These are phyloP conservation scores for Porcisia hertigi DNA, from an alignment of 208 protist species.

Conservation along the genomic window DNA sequence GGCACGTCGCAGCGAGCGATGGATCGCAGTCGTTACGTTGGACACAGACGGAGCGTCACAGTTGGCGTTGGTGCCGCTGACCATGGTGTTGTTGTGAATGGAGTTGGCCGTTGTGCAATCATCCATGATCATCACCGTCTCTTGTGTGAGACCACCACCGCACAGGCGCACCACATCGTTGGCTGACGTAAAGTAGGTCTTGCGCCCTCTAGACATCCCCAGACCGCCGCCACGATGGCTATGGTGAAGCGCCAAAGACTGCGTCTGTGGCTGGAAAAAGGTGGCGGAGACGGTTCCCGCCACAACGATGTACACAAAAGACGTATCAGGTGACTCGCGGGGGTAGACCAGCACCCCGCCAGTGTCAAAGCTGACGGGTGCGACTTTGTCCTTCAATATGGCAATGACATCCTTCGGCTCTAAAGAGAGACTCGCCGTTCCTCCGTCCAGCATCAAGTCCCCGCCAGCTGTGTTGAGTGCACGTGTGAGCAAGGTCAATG, in stretches of 20 bases:
- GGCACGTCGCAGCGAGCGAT: conserved; percentile 63
- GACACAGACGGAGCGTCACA: conserved; percentile 59
- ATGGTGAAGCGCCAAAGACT: conserved; percentile 7
- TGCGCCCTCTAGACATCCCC: conserved; percentile 29
- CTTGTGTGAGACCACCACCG: conserved; percentile 33
- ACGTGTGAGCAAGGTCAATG: conserved; percentile 47
- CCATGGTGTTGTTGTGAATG: conserved; percentile 17
- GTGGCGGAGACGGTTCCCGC: conserved; percentile 58
- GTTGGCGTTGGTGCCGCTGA: neutral
- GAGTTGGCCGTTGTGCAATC: conserved; percentile 3
- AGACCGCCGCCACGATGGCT: conserved; percentile 3
- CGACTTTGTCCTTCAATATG: conserved; percentile 49
- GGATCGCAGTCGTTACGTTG: conserved; percentile 74
- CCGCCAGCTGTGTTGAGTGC: conserved; percentile 45
- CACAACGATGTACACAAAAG: conserved; percentile 81
- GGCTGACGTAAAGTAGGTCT: conserved; percentile 72
- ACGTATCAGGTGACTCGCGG: conserved; percentile 61
- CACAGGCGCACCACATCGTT: conserved; percentile 68
- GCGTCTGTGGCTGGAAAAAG: conserved; percentile 62
- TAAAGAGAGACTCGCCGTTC: conserved; percentile 38
- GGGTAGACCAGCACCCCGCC: conserved; percentile 71
- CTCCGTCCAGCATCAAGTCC: conserved; percentile 45
- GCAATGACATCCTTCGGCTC: conserved; percentile 53
- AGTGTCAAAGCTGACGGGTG: conserved; percentile 56
- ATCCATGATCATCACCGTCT: conserved; percentile 6